These are phyloP conservation scores for Hypoxylon subgilvum DNA, from an alignment of 495 filamentous ascomycete genomes.

Conservation along the genomic window DNA sequence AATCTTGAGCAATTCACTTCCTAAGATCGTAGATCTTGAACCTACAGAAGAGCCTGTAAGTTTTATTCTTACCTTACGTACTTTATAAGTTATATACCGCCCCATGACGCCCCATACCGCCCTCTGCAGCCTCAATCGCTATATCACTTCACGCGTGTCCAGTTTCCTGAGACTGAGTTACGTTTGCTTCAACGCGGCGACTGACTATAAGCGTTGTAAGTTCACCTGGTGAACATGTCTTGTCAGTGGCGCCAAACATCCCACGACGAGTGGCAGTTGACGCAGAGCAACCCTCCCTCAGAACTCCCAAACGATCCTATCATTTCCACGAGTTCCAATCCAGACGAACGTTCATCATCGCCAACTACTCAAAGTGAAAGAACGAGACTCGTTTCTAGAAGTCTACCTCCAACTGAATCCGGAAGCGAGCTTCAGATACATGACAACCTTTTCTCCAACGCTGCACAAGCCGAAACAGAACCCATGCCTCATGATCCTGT, in stretches of 20 bases:
- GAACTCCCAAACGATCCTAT: slow-evolving; percentile 30
- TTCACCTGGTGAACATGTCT: slow-evolving; percentile 16
- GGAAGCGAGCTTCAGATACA: background rate
- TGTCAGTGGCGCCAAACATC: slow-evolving; percentile 26
- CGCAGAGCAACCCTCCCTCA: slow-evolving; percentile 32
- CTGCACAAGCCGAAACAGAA: slow-evolving; percentile 26
- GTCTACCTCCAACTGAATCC: too few relatives aligned
- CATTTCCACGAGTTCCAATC: slow-evolving; percentile 18
- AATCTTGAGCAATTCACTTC: too few relatives aligned
- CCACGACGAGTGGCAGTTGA: slow-evolving; percentile 21
- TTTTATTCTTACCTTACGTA: background rate
- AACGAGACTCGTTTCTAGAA: background rate
- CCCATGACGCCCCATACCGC: background rate
- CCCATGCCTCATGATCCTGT: slow-evolving; percentile 24
- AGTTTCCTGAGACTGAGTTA: background rate
- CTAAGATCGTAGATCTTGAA: background rate
- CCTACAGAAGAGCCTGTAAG: background rate
- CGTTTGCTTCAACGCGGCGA: background rate
- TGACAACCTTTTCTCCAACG: slow-evolving; percentile 21
- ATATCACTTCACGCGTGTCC: background rate
- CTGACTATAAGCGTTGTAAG: slow-evolving; percentile 12
- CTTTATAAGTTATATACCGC: background rate
- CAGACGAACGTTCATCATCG: slow-evolving; percentile 31
- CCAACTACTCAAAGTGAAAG: slow-evolving; percentile 5
- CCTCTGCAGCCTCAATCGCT: background rate